phyloP scores from a whole-genome alignment of 495 filamentous ascomycete species.

The Neurospora discreta region DNA sequence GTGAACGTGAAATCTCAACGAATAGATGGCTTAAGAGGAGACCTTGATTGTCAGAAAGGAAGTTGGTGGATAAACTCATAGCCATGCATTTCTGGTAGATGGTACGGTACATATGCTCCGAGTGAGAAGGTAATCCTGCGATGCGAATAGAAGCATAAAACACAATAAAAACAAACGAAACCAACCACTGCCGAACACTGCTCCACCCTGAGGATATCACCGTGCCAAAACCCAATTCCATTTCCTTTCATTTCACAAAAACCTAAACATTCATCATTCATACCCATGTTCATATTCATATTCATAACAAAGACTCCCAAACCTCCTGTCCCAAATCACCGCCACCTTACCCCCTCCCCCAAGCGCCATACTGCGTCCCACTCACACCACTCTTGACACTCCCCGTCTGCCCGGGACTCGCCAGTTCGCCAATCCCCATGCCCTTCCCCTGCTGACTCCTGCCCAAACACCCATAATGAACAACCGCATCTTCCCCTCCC shows the following conservation, averaged over 20 bases:
- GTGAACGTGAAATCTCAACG: too few species aligned
- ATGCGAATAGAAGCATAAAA: not conserved
- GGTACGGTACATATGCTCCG: not conserved
- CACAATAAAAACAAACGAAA: not conserved
- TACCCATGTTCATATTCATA: not conserved
- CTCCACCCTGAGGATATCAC: not conserved
- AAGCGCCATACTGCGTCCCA: constrained; percentile 3
- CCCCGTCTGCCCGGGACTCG: constrained; percentile 1
- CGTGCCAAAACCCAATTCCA: not conserved
- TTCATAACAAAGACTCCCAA: not conserved
- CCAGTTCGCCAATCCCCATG: constrained; percentile 6
- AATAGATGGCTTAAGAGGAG: too few species aligned
- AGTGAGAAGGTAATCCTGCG: not conserved
- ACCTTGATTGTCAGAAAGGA: too few species aligned
- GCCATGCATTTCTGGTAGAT: not conserved
- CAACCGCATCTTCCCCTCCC: constrained; percentile 43
- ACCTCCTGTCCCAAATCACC: not conserved
- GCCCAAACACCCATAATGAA: constrained; percentile 74
- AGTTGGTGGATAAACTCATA: not conserved
- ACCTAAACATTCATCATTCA: not conserved
- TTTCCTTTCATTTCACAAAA: not conserved
- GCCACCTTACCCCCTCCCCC: constrained; percentile 4
- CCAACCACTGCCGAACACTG: not conserved
- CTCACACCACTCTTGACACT: not conserved
- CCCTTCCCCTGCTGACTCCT: constrained; percentile 21